Conservation (phyloP, 352 stramenopile species). For the Phytophthora cactorum region DNA sequence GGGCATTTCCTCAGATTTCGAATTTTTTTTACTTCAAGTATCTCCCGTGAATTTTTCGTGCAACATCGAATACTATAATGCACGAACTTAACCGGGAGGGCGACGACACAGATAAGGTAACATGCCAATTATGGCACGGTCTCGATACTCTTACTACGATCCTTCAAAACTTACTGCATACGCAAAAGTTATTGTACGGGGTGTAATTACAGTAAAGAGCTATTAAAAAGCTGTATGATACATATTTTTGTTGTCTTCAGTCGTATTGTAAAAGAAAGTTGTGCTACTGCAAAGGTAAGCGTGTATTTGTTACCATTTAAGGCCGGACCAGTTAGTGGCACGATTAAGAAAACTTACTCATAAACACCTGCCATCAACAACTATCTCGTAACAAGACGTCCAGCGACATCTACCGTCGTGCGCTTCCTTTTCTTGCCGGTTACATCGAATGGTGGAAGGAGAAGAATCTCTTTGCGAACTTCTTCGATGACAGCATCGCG, state of each 20-base stretch:
- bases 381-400: not conserved
- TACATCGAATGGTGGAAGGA: not conserved
- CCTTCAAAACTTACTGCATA: no score
- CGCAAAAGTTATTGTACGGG: no score
- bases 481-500: not conserved
- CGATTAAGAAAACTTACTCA: not conserved
- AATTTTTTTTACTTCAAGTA: no score
- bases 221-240: not conserved
- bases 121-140: no score
- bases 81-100: no score
- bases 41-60: no score
- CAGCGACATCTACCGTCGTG: not conserved
- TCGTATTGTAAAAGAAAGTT: not conserved
- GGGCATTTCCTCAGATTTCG: no score
- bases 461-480: not conserved
- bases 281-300: not conserved
- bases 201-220: no score
- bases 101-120: no score
- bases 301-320: not conserved
- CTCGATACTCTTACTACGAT: no score
- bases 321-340: not conserved
- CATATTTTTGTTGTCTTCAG: not conserved
- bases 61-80: no score
- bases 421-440: not conserved
- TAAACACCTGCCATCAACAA: not conserved